Conservation (phyloP, 306 rosid species). For the Trichosanthes cucumerina region DNA sequence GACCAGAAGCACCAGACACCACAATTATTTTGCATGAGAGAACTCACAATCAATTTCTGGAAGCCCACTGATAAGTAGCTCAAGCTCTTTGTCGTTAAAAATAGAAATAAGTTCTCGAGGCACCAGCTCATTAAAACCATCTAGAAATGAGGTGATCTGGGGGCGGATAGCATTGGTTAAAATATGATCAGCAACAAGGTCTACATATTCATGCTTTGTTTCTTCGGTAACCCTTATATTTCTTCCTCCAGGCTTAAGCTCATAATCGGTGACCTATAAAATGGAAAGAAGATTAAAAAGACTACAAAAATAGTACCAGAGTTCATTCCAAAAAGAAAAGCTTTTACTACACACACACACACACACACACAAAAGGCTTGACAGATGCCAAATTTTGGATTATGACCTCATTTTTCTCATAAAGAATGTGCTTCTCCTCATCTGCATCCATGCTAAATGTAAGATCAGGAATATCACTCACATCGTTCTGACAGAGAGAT, state of each 20-base stretch:
- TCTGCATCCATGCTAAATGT: conserved; percentile 99
- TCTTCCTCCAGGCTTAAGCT: conserved; percentile 98
- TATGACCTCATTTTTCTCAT: conserved; percentile 80
- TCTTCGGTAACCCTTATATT: conserved; percentile 95
- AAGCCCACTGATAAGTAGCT: conserved; percentile 98
- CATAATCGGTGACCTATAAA: conserved; percentile 87
- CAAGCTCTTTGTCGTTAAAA: conserved; percentile 94
- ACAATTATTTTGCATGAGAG: not conserved
- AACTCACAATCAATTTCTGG: conserved; percentile 97
- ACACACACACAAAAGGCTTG: not conserved
- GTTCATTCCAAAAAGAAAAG: not conserved
- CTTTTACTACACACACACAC: not conserved
- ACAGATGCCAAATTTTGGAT: not conserved
- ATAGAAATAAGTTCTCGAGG: conserved; percentile 76
- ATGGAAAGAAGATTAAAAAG: not conserved
- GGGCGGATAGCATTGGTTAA: conserved; percentile 96
- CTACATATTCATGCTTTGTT: conserved; percentile 96
- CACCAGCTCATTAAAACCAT: conserved; percentile 78
- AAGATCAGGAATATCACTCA: conserved; percentile 81
- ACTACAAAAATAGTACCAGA: not conserved
- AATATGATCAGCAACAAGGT: conserved; percentile 91
- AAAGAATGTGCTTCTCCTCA: conserved; percentile 92
- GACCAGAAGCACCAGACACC: conserved; percentile 9
- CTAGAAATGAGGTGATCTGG: conserved; percentile 76
- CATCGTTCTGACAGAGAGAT: conserved; percentile 57